Evolutionary conservation across 2,329 filamentous ascomycete species (phyloP), one percentile per base, ranked within the genome.

Genomic region (Penicillium brevicompactum): DNA sequence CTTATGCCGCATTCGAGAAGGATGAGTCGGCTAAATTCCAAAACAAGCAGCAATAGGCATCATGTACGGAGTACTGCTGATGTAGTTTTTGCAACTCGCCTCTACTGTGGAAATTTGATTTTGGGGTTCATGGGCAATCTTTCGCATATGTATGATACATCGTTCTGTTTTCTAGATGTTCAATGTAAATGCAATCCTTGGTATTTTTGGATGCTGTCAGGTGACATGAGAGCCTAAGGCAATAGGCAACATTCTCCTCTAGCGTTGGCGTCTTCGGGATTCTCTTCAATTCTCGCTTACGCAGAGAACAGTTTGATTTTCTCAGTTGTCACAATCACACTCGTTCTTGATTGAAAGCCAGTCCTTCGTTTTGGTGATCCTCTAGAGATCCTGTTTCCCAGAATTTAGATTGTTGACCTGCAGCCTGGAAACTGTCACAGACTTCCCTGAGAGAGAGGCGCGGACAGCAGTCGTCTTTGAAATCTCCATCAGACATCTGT

Each of bases 1-100:
- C 91, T 1, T 97, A 97, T 73, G 91, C 90, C 60, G 92, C 94
- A 1, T 99, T 97, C 71, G 93, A 95, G 72, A 97, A 96, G 81
- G 93, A 97, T 66, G 96, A 91, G 81, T 91, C 92, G 0, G 90
- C 91, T n/a, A 81, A 86, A 37, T 89, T 89, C 31, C 90, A 95
- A 76, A 96, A 92, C 85, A 96, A 86, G 72, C 75, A 91, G 79
- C 82, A 87, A 75, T 83, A 61, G 63, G 60, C 51, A 53, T 43
- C 51, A 49, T 47, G 49, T 34, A 18, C 18, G 18, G 18, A 18
- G 18, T 18, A 49, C 49, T 43, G 22, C 45, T 44, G 51, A 31
- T 38, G 41, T 31, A 22, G 46, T 46, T 41, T 48, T 34, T 52
- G 47, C 45, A 51, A 40, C 41, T 31, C 41, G 47, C 27, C 43